Base-by-base conservation (phyloP, 371 early-diverging fungal species). In the Mortierella sp. region DNA sequence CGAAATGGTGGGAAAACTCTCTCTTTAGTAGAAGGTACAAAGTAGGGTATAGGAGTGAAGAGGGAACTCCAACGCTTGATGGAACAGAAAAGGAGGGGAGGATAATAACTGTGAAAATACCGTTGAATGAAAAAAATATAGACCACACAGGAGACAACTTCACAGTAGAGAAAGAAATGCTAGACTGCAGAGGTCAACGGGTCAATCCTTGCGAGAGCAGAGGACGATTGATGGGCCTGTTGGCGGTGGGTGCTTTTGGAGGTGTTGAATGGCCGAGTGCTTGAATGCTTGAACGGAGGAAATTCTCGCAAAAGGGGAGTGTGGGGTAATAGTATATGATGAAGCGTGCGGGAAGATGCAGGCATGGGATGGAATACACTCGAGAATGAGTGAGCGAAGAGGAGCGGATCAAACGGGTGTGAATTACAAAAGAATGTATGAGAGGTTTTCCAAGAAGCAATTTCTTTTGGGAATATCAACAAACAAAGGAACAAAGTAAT, bases 1-100 rank as follows among this genome's bases (percentile, higher is more conserved):
- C 52, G 69, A 64, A 60, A 63, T 68, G 50, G 47, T 64, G 60
- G n/a, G n/a, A n/a, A n/a, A n/a, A n/a, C n/a, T n/a, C n/a, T n/a
- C n/a, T n/a, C n/a, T n/a, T n/a, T n/a, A n/a, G n/a, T n/a, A n/a
- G 42, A 27, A 28, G 37, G 14, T n/a, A 23, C 26, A 23, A 42
- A 4, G 39, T 21, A 48, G 28, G 27, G n/a, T 41, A 56, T 1
- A 41, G 50, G 23, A n/a, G n/a, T n/a, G n/a, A n/a, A n/a, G n/a
- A n/a, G n/a, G n/a, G n/a, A n/a, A n/a, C n/a, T n/a, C n/a, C n/a
- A n/a, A n/a, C n/a, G n/a, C n/a, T n/a, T n/a, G n/a, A 21, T 24
- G 43, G n/a, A 12, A n/a, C 44, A 28, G 41, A 19, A n/a, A n/a
- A 17, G 28, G 28, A 19, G 19, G 8, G 27, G 50, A 42, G 30